Conservation (phyloP, 331 rosid genomes). For the Erythrophleum ivorense region DNA sequence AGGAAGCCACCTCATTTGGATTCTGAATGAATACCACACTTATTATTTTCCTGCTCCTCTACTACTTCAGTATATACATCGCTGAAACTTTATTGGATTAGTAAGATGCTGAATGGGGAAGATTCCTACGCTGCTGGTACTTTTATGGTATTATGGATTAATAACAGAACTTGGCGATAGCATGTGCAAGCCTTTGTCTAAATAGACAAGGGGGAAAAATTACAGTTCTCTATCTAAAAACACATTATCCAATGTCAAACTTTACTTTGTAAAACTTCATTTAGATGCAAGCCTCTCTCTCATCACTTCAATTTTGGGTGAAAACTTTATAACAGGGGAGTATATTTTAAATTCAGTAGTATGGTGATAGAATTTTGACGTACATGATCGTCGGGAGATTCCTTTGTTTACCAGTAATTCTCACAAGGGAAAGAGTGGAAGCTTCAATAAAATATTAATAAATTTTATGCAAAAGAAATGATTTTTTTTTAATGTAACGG, state of each 20-base stretch:
- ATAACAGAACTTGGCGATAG: too few species aligned
- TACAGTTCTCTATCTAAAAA: not conserved
- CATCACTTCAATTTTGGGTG: too few species aligned
- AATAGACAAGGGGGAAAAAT: not conserved
- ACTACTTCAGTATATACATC: not conserved
- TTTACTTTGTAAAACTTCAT: too few species aligned
- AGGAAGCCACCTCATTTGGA: slow-evolving; percentile 37
- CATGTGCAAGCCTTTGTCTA: not conserved
- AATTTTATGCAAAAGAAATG: not conserved
- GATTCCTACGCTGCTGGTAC: slow-evolving; percentile 11
- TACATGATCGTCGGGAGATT: too few species aligned
- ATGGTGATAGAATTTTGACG: too few species aligned
- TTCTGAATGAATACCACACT: not conserved
- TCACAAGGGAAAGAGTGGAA: too few species aligned
- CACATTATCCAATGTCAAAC: not conserved
- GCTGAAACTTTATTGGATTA: not conserved
- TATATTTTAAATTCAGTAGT: too few species aligned
- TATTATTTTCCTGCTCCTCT: too few species aligned
- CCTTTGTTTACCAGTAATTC: too few species aligned
- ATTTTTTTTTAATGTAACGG: not conserved
- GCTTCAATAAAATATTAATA: not conserved
- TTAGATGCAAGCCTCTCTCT: too few species aligned
- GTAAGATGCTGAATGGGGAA: not conserved
- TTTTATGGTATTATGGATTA: not conserved
- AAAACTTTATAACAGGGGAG: too few species aligned